Conservation (phyloP, 2,329 filamentous ascomycete genomes). For the Nigrospora oryzae region DNA sequence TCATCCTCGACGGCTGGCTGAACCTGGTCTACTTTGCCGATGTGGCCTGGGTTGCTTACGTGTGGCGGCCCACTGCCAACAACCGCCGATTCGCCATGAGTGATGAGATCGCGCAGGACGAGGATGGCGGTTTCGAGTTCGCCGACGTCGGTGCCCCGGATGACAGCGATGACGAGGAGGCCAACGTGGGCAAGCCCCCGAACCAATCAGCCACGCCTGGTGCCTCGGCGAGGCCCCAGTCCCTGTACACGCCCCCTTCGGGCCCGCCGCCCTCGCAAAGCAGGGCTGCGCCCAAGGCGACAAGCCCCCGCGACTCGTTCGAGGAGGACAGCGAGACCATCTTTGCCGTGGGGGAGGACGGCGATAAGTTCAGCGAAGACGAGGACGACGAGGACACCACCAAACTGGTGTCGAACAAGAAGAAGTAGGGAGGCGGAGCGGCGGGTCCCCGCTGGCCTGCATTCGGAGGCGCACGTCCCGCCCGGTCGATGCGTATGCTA, state of each 20-base stretch:
- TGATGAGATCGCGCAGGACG: constrained; percentile 96
- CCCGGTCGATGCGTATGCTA: no score
- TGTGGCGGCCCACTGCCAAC: constrained; percentile 94
- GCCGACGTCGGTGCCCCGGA: constrained; percentile 76
- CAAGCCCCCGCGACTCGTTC: constrained; percentile 48
- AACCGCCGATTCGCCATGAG: constrained; percentile 98
- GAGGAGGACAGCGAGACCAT: constrained; percentile 86
- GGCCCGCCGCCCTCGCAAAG: constrained; percentile 13
- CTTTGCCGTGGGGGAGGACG: constrained; percentile 84
- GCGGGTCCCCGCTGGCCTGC: no score
- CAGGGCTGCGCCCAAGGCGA: constrained; percentile 23
- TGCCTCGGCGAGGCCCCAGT: not conserved
- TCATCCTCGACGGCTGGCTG: constrained; percentile 93
- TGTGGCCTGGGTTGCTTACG: constrained; percentile 84
- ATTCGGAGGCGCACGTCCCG: no score
- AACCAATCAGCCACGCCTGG: constrained; percentile 10
- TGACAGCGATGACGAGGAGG: constrained; percentile 53
- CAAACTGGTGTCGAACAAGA: constrained; percentile 1
- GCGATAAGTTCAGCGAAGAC: constrained; percentile 74
- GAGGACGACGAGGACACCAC: constrained; percentile 35
- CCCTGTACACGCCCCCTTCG: constrained; percentile 6
- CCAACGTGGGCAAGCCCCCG: constrained; percentile 32
- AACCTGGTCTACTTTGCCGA: constrained; percentile 95
- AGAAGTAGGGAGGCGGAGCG: not conserved
- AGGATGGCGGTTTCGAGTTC: constrained; percentile 92